Evolutionary conservation across 140 eudicot species (phyloP), one percentile per base, ranked within the genome.

Genomic region (Stevia rebaudiana): DNA sequence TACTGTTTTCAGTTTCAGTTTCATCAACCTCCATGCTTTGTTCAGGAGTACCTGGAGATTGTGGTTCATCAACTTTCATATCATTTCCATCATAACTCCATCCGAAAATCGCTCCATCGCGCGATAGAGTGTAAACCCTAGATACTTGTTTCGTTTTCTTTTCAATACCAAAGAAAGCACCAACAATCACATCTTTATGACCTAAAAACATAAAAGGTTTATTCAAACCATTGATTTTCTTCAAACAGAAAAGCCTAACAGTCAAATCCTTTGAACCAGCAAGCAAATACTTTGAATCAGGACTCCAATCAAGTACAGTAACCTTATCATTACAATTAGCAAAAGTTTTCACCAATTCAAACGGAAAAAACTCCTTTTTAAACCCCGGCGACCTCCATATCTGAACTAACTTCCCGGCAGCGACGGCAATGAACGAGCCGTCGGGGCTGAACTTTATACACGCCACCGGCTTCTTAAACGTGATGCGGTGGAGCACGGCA

Each of bases 371-470:
- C 73, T 85, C 92, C 71, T 88, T 91, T 18, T 41, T 73, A 42
- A 91, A 91, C 70, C 96, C 96, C 5, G 96, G 98, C 0, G 95
- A 74, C 54, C 92, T 62, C 98, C 98, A 91, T 15, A 91, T 66
- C 74, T 91, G 92, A 4, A 91, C 76, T 33, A 84, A 61, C 39
- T 88, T 87, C 3, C 98, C 98, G 0, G 67, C 64, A 0, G 81
- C 98, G 11, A 91, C 87, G 0, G 96, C 98, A 7, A 91, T 88
- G 11, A 80, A 62, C 28, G 47, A 31, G 0, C 98, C 96, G 18
- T 91, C 81, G 1, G 95, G 92, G 36, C 96, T 87, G 48, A 91
- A 91, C 25, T 79, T 70, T 10, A 77, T 73, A 12, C 72, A 74
- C 3, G 80, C 61, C 0, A 90, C 98, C 1, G 79, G 80, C n/a